Evolutionary conservation across 1,284 basidiomycete genomes (phyloP).

Genomic region (Irpex lacteus): DNA sequence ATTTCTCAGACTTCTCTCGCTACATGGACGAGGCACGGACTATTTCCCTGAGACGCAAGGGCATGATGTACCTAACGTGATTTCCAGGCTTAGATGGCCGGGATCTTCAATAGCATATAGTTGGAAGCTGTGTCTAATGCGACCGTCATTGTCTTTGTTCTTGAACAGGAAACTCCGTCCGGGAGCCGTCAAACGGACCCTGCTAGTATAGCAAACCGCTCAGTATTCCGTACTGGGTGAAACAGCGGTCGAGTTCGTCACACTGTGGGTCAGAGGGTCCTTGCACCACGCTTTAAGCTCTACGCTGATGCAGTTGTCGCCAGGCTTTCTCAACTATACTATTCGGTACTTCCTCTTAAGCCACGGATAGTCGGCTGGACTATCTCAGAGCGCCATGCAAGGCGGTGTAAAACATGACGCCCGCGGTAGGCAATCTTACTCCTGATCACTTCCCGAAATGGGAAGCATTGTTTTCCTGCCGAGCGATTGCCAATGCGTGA

Average conservation of each 20-base stretch:
- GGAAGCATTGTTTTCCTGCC: not conserved
- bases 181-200: not conserved
- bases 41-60: not conserved
- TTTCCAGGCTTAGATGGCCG: not conserved
- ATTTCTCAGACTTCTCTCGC: not conserved
- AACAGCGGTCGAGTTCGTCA: not conserved
- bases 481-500: not conserved
- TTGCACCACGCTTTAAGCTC: not conserved
- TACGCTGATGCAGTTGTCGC: not conserved
- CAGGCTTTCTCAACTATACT: not conserved
- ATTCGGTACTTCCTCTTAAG: not conserved
- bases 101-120: not conserved
- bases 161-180: not conserved
- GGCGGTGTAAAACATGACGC: not conserved
- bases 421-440: not conserved
- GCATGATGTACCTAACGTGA: not conserved
- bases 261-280: not conserved
- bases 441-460: not conserved
- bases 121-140: not conserved
- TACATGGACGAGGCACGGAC: not conserved
- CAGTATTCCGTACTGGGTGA: not conserved
- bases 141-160: not conserved
- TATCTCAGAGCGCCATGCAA: not conserved
- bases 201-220: not conserved
- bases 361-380: not conserved